Evolutionary conservation across 345 rosid species (phyloP), one percentile per base, ranked within the genome.

Genomic region (Syzygium grande): DNA sequence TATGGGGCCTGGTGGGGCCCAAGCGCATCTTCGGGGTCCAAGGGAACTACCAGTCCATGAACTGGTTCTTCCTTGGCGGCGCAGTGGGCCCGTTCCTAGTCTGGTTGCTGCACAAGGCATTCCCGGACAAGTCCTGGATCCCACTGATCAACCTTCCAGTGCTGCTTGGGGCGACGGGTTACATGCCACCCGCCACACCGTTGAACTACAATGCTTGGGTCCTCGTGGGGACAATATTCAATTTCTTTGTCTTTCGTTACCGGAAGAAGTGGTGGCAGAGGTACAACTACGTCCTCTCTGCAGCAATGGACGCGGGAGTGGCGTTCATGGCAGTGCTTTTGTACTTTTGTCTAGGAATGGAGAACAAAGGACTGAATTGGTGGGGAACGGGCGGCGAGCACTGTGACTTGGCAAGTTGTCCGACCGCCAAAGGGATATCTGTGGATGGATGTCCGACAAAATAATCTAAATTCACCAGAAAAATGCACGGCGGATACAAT

Each of bases 1-100:
- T 96, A 84, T 97, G 98, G 98, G 99, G 98, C 87, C 84, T 95
- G 88, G 96, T 91, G 7, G 98, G 96, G 77, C 99, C 99, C 38
- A 95, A 89, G 86, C 89, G 96, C 55, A 96, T 94, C 65, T 96
- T 96, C 27, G 98, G 97, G 30, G 85, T 91, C 30, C 93, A 91
- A 4, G 99, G 99, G 84, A 95, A 94, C 91, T 97, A 97, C 89
- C 68, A 65, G 0, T 92, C 94, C 51, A 92, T 95, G 95, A 97
- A 97, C 86, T 95, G 97, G 99, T 97, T 97, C 89, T 97, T 97
- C 90, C 89, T 97, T 1, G 95, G 94, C 21, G 97, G 98, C 19
- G 96, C 95, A 23, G 29, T 94, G 84, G 98, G 98, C 91, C 99
- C 98, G 0, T 84, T 93, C 19, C 86, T 97, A 9, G 93, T 97